Conservation (phyloP, 179 eudicot genomes). For the Actinidia chinensis region DNA sequence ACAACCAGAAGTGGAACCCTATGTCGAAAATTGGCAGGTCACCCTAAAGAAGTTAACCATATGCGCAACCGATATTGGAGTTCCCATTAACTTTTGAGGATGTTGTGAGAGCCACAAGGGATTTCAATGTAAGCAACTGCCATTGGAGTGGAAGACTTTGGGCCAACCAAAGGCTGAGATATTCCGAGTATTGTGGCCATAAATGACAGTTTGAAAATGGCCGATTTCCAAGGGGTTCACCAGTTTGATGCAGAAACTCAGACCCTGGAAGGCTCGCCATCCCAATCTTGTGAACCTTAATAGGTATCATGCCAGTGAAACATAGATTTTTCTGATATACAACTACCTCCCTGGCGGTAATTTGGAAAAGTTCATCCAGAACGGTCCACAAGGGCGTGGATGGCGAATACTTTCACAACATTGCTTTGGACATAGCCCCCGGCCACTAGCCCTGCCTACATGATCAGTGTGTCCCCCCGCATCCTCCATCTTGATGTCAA, state of each 20-base stretch:
- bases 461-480: constrained; percentile 57
- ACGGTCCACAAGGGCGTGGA: constrained; percentile 50
- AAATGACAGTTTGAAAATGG: constrained; percentile 52
- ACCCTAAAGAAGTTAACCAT: constrained; percentile 47
- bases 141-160: constrained; percentile 65
- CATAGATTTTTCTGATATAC: constrained; percentile 62
- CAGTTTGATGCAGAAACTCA: constrained; percentile 63
- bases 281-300: constrained; percentile 55
- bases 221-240: constrained; percentile 60
- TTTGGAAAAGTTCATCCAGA: constrained; percentile 57
- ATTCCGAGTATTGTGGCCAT: constrained; percentile 55
- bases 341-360: constrained; percentile 62
- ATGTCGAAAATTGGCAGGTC: constrained; percentile 41
- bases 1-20: constrained; percentile 47
- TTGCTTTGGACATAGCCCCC: constrained; percentile 58
- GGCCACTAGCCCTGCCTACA: constrained; percentile 63
- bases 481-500: constrained; percentile 65
- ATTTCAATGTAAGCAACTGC: constrained; percentile 58
- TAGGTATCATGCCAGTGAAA: constrained; percentile 57
- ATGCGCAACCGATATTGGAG: constrained; percentile 49
- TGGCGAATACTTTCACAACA: constrained; percentile 66
- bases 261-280: constrained; percentile 57
- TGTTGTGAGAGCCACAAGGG: constrained; percentile 57
- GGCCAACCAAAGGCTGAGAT: constrained; percentile 63
- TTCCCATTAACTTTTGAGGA: constrained; percentile 50